Percentiles rank a stretch among this genome's conserved stretches.
phyloP scores from a whole-genome alignment of 2,329 filamentous ascomycete genomes.

The Zymoseptoria brevis region DNA sequence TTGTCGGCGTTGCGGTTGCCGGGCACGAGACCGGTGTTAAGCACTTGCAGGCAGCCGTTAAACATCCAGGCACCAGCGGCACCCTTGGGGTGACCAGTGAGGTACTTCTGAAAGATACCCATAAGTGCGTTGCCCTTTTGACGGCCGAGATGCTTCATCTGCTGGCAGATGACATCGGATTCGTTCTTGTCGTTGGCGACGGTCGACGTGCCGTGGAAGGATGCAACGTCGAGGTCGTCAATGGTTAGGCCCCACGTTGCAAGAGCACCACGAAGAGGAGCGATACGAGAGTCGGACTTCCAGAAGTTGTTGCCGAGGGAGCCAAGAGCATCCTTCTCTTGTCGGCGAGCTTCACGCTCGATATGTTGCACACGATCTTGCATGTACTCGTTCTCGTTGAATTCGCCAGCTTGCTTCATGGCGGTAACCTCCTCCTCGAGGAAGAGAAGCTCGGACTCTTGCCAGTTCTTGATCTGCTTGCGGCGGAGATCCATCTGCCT shows the following conservation, averaged over 20 bases:
- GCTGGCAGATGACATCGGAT: slow-evolving; percentile 92
- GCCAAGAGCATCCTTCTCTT: slow-evolving; percentile 86
- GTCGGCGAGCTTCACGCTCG: slow-evolving; percentile 75
- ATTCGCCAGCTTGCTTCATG: slow-evolving; percentile 70
- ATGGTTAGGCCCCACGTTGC: slow-evolving; percentile 98
- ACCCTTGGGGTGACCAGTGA: slow-evolving; percentile 98
- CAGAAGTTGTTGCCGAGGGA: slow-evolving; percentile 98
- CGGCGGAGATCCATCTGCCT: slow-evolving; percentile 90
- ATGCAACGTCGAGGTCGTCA: slow-evolving; percentile 88
- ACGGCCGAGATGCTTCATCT: slow-evolving; percentile 88
- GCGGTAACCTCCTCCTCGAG: slow-evolving; percentile 86
- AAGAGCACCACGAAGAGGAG: slow-evolving; percentile 87
- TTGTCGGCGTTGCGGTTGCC: slow-evolving; percentile 98
- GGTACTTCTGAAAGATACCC: slow-evolving; percentile 98
- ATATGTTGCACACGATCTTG: slow-evolving; percentile 80
- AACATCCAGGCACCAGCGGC: slow-evolving; percentile 99
- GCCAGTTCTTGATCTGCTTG: slow-evolving; percentile 92
- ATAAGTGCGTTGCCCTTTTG: slow-evolving; percentile 93
- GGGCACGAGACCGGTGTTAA: slow-evolving; percentile 88
- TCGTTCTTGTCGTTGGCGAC: slow-evolving; percentile 99
- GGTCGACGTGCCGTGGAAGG: slow-evolving; percentile 97
- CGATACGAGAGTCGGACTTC: slow-evolving; percentile 90
- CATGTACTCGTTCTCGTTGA: slow-evolving; percentile 77
- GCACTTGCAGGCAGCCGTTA: slow-evolving; percentile 92
- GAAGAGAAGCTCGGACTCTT: slow-evolving; percentile 88